phyloP scores from a whole-genome alignment of 2,329 filamentous ascomycete genomes.

The Mycosphaerella arachidis region DNA sequence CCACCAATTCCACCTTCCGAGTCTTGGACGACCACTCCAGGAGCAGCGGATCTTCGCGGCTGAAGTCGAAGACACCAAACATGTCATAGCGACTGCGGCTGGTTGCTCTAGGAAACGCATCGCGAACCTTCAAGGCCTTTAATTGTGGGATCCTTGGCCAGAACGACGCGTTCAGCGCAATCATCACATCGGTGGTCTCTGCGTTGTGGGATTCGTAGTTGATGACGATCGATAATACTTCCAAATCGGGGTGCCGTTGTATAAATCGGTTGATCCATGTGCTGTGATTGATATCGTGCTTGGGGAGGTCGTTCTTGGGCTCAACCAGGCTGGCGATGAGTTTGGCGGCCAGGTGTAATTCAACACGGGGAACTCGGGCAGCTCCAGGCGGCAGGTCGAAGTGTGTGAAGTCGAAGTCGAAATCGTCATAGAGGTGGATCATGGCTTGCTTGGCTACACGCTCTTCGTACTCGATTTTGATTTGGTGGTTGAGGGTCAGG shows the following conservation, averaged over 20 bases:
- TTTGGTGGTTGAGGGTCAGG: not conserved
- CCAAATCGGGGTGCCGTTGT: not conserved
- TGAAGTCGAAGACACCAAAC: not conserved
- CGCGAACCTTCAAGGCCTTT: not conserved
- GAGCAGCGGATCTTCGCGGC: not conserved
- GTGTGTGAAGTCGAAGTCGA: too few relatives aligned
- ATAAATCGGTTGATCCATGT: too few relatives aligned
- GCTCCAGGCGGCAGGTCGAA: too few relatives aligned
- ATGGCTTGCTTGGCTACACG: not conserved
- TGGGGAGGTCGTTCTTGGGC: too few relatives aligned
- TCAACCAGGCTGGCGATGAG: too few relatives aligned
- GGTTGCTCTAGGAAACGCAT: not conserved
- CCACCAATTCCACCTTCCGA: not conserved
- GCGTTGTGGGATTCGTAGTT: not conserved
- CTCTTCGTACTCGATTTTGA: not conserved
- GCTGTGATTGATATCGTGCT: too few relatives aligned
- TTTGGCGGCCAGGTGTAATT: too few relatives aligned
- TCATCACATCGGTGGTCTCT: not conserved
- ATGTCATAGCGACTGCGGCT: too few relatives aligned
- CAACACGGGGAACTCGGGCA: too few relatives aligned
- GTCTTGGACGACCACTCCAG: not conserved
- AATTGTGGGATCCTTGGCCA: not conserved
- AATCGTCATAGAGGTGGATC: too few relatives aligned
- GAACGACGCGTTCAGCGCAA: not conserved
- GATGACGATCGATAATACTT: not conserved